A percentile compares a stretch with the other conserved stretches of the same genome.
phyloP scores from a whole-genome alignment of 2,329 filamentous ascomycete genomes.

The Hyphodiscus sp. region DNA sequence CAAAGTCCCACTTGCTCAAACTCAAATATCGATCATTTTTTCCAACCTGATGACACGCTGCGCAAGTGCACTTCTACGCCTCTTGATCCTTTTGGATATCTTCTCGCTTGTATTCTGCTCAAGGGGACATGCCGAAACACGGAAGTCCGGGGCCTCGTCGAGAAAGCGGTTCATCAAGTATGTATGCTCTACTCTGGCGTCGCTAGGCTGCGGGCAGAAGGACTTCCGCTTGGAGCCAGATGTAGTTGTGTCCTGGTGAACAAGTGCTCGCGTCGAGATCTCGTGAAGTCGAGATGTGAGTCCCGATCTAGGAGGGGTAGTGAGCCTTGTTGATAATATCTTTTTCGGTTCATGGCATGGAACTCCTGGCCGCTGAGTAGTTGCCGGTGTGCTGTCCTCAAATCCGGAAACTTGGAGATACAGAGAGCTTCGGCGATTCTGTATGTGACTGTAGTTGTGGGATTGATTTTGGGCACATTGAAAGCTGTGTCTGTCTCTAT shows the following conservation, averaged over 20 bases:
- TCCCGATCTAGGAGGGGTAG: too few relatives aligned
- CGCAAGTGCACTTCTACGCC: neutral
- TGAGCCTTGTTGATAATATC: neutral
- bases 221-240: neutral
- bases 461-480: neutral
- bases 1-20: neutral
- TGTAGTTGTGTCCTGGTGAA: neutral
- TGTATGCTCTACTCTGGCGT: neutral
- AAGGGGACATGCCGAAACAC: neutral
- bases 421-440: neutral
- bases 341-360: neutral
- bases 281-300: neutral
- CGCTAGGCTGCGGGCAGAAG: neutral
- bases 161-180: neutral
- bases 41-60: neutral
- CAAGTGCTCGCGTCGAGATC: too few relatives aligned
- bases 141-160: neutral
- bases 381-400: neutral
- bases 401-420: neutral
- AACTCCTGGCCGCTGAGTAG: neutral
- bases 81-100: neutral
- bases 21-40: neutral
- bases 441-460: neutral
- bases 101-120: neutral
- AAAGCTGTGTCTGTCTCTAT: neutral